A percentile compares a stretch with the other conserved stretches of the same genome.
These are phyloP conservation scores for Berberis vulgaris DNA, from an alignment of 164 flowering plant species.

Conservation along the genomic window DNA sequence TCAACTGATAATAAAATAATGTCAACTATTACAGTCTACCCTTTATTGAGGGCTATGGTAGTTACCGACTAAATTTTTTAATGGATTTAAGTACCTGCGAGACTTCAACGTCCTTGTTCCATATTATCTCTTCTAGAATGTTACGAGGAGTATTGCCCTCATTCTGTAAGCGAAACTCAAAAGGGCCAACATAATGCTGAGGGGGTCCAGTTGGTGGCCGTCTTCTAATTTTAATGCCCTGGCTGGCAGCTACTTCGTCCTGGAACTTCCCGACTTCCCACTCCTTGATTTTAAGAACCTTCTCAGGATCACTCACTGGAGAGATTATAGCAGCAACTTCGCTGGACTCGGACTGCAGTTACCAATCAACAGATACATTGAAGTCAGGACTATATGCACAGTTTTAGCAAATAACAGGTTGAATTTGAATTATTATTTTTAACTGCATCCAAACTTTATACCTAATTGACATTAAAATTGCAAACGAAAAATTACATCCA, in stretches of 20 bases:
- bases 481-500: no score
- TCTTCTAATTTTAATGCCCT: slow-evolving; percentile 82
- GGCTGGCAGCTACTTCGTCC: slow-evolving; percentile 60
- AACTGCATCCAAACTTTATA: no score
- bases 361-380: no score
- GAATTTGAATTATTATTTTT: no score
- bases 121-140: slow-evolving; percentile 87
- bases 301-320: slow-evolving; percentile 18
- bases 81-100: slow-evolving; percentile 26
- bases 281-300: slow-evolving; percentile 53
- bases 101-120: slow-evolving; percentile 85
- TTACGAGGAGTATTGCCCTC: slow-evolving; percentile 89
- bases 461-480: no score
- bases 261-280: slow-evolving; percentile 58
- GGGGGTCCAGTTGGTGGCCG: slow-evolving; percentile 82
- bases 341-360: slow-evolving; percentile 33
- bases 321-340: slow-evolving; percentile 26
- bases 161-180: slow-evolving; percentile 67
- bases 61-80: no score
- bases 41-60: background rate
- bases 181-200: slow-evolving; percentile 77
- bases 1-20: slow-evolving; percentile 35
- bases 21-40: background rate
- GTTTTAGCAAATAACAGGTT: no score
- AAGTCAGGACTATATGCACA: no score